Base-by-base conservation (phyloP, 1,139 yeast species). In the Pichia sp. region DNA sequence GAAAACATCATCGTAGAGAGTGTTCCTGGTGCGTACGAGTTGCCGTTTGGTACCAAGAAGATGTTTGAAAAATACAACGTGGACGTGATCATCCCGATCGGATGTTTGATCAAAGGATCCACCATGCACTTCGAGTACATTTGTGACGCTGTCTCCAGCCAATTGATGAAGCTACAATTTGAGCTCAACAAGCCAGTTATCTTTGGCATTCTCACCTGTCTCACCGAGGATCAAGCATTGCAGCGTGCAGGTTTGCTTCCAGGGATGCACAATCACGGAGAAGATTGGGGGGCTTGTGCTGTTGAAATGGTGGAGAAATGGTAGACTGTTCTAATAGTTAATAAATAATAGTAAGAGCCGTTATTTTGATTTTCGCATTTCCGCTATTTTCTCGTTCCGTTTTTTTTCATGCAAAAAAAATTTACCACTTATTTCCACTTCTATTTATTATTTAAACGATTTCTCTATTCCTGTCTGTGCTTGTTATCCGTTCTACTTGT, bases 251-350 rank as follows among this genome's bases (percentile, higher is more conserved):
- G 97, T n/a, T 66, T 91, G 49, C 74, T 80, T 47, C 68, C 67
- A 24, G 86, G 80, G 37, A 74, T 78, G 80, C 98, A 91, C 65
- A 91, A 91, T 68, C 98, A 91, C 60, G 98, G 98, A 49, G 87
- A 77, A 58, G 97, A 91, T 64, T 91, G 97, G 97, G 98, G 95
- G 54, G 91, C 94, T 34, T 96, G 96, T 46, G 97, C 97, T n/a
- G 95, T 91, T 29, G 98, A 91, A 68, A 89, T 88, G 97, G 80
- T 29, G 4, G n/a, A 11, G 11, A 29, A 29, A n/a, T 29, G 32
- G 32, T 19, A 24, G 11, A 9, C 9, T 15, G 21, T 6, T 15
- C 5, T 14, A 27, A 27, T 18, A n/a, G 5, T n/a, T 9, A 6
- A 24, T 22, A 29, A 26, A 20, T 26, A 34, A 37, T 25, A 24